Evolutionary conservation across 257 asterid genomes (phyloP), one percentile per base, ranked within the genome.

Genomic region (Paraleonurus japonicus): DNA sequence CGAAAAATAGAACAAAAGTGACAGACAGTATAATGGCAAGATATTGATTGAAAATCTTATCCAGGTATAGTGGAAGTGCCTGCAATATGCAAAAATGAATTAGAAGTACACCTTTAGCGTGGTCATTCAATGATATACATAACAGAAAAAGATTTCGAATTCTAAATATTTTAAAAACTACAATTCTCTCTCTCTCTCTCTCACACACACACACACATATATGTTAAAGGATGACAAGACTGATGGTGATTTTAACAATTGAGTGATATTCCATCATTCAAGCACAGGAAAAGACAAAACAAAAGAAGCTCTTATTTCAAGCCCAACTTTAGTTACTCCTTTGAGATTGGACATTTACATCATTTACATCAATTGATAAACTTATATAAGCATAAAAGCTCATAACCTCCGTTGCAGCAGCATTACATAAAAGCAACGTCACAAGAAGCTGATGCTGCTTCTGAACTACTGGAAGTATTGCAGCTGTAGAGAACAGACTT

Each of bases 401-500:
- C 12, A 53, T 75, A 73, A 95, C 99, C 99, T 95, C 99, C 99
- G 92, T 95, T 13, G 99, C 68, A 73, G 84, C 98, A 82, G 99
- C 98, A 74, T 95, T 93, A 58, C 96, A 93, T 59, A 93, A 82
- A 78, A 93, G 97, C 85, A 93, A 78, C 9, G 99, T 95, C 79
- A 95, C 99, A 28, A 95, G 97, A 83, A 95, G 97, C 87, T 92
- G 99, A 75, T 95, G 99, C 84, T 95, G 99, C 86, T 95, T 91
- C 89, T 92, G 88, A 74, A 95, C 96, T 77, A 95, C 99, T 24
- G 99, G 98, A 78, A 95, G 77, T 78, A 95, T 95, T 35, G 82
- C 76, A 82, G 92, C 99, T 95, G 88, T 50, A 78, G 70, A 63
- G 33, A 73, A 68, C 19, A 65, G 69, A 41, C 27, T 43, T 61